phyloP scores from a whole-genome alignment of 2,329 filamentous ascomycete genomes.

The Calonectria hongkongensis region DNA sequence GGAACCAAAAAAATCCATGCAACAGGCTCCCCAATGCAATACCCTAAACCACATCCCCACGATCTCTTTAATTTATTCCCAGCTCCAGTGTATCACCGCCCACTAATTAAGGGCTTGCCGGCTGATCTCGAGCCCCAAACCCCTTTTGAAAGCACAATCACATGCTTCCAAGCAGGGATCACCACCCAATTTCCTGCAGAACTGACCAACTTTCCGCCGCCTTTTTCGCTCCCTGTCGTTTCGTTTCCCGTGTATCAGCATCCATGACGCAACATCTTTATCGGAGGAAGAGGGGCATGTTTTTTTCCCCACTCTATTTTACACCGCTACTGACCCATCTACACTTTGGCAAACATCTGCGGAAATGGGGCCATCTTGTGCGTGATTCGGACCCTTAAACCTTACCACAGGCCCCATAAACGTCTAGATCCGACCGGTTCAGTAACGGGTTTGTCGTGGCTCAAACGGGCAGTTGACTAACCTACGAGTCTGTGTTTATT shows the following conservation, averaged over 20 bases:
- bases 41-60: background rate
- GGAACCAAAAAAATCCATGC: too few species aligned
- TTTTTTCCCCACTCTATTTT: constrained; percentile 31
- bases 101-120: constrained; percentile 14
- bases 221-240: constrained; percentile 20
- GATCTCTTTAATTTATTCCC: background rate
- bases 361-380: constrained; percentile 41
- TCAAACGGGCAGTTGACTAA: constrained; percentile 43
- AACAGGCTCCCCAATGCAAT: background rate
- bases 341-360: constrained; percentile 32
- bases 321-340: constrained; percentile 36
- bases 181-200: constrained; percentile 14
- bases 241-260: constrained; percentile 22
- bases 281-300: constrained; percentile 7
- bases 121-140: constrained; percentile 13
- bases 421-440: constrained; percentile 31
- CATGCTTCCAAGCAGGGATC: constrained; percentile 40
- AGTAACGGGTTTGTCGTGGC: constrained; percentile 46
- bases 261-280: constrained; percentile 52
- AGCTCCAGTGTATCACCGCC: constrained; percentile 8
- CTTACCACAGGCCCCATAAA: constrained; percentile 27
- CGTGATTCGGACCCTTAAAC: constrained; percentile 31
- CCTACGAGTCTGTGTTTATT: constrained; percentile 41
- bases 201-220: constrained; percentile 19
- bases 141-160: constrained; percentile 37